Conservation (phyloP, 257 asterid species). For the Solanum boliviense region DNA sequence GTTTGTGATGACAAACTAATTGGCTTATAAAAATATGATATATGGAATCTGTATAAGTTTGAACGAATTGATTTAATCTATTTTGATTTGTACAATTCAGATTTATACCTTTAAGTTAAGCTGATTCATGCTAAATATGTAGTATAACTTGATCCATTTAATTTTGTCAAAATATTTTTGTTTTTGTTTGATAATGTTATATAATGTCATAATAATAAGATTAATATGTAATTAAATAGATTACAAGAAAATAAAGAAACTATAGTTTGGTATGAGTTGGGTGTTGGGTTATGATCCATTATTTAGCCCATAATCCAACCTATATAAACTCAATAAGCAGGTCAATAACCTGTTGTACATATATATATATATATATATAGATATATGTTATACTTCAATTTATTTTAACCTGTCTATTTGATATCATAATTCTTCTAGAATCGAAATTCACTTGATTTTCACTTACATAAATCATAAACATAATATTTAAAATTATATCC, state of each 20-base stretch:
- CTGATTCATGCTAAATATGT: background rate
- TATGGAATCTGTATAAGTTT: background rate
- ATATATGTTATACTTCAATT: background rate
- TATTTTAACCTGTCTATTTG: background rate
- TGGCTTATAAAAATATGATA: background rate
- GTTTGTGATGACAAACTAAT: background rate
- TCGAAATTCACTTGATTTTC: background rate
- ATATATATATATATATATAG: background rate
- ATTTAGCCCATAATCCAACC: too few species aligned
- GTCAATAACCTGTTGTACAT: too few species aligned
- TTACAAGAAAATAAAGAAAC: background rate
- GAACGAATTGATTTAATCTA: fast-evolving
- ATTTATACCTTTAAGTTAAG: background rate
- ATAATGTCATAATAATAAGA: too few species aligned
- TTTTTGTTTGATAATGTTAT: too few species aligned
- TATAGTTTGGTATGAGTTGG: background rate
- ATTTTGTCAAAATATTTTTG: background rate
- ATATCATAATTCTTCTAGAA: background rate
- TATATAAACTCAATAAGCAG: too few species aligned
- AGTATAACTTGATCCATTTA: background rate
- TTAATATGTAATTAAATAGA: background rate
- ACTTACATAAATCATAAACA: background rate
- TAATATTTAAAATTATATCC: background rate
- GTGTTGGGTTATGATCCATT: background rate
- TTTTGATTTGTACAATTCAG: background rate